phyloP scores from a whole-genome alignment of 2,329 filamentous ascomycete species.

The Thelonectria rubi region DNA sequence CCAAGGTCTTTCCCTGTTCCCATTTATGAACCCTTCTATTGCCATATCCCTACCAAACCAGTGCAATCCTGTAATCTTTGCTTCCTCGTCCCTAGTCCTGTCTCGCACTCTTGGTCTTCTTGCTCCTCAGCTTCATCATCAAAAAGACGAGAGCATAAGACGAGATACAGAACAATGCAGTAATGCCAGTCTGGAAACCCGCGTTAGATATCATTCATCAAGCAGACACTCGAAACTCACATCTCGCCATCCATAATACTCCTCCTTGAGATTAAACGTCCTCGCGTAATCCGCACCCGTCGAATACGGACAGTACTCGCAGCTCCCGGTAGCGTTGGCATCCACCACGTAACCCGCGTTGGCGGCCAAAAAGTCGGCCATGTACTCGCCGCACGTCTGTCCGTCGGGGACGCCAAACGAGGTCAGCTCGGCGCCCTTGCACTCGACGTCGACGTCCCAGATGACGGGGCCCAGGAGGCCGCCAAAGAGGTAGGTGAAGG shows the following conservation, averaged over 20 bases:
- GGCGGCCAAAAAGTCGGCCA: slow-evolving; percentile 26
- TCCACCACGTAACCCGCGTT: slow-evolving; percentile 29
- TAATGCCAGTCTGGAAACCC: slow-evolving; percentile 29
- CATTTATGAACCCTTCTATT: no score
- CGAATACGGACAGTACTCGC: slow-evolving; percentile 28
- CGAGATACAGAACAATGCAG: slow-evolving; percentile 33
- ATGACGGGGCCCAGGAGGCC: slow-evolving; percentile 49
- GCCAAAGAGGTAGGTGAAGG: slow-evolving; percentile 53
- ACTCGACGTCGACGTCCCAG: slow-evolving; percentile 51
- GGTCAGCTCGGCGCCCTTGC: slow-evolving; percentile 44
- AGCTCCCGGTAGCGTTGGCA: slow-evolving; percentile 25
- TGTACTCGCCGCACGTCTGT: slow-evolving; percentile 32
- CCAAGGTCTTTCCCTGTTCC: no score
- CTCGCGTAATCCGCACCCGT: slow-evolving; percentile 31
- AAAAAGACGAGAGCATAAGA: slow-evolving; percentile 36
- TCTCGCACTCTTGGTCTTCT: slow-evolving; percentile 33
- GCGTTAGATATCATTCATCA: not conserved
- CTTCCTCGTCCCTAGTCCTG: slow-evolving; percentile 10
- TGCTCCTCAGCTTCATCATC: slow-evolving; percentile 39
- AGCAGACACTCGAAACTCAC: slow-evolving; percentile 16
- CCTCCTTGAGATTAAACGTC: slow-evolving; percentile 29
- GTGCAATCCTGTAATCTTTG: no score
- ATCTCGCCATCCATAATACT: slow-evolving; percentile 35
- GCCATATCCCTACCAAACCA: no score
- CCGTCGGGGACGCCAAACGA: slow-evolving; percentile 14